Percentiles rank a stretch among this genome's conserved stretches.
Evolutionary conservation across 2,329 filamentous ascomycete genomes (phyloP).

Genomic region (Penicillium sp.): DNA sequence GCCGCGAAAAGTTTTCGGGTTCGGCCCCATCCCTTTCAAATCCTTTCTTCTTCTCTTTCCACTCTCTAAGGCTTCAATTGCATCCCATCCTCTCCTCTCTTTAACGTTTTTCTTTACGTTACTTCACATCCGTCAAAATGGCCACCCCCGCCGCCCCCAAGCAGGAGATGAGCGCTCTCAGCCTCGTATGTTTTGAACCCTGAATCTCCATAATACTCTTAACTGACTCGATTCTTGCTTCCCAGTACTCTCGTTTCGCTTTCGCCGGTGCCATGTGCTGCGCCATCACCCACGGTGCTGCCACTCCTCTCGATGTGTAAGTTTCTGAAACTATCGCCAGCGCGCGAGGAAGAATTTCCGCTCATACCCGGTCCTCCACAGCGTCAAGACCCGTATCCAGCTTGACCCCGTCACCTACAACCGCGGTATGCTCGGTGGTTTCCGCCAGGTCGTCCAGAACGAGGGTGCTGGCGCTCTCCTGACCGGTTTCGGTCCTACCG

Average conservation of each 20-base stretch:
- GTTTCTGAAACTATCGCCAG: constrained; percentile 36
- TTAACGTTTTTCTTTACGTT: constrained; percentile 11
- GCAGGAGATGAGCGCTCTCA: constrained; percentile 53
- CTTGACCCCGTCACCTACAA: constrained; percentile 85
- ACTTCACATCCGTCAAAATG: constrained; percentile 29
- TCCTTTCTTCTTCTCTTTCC: constrained; percentile 15
- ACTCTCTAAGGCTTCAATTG: constrained; percentile 13
- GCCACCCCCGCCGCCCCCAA: constrained; percentile 40
- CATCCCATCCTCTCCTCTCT: constrained; percentile 11
- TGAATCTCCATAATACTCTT: constrained; percentile 42
- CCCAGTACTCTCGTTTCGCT: constrained; percentile 67
- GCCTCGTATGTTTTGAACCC: constrained; percentile 41
- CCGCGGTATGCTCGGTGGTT: constrained; percentile 74
- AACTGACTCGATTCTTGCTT: background rate
- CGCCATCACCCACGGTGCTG: constrained; percentile 89
- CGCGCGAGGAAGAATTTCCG: background rate
- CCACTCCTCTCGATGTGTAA: constrained; percentile 99
- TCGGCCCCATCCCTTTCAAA: constrained; percentile 25
- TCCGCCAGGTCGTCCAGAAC: constrained; percentile 72
- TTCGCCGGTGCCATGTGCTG: constrained; percentile 97
- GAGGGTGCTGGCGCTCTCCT: constrained; percentile 80
- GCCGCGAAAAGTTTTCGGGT: constrained; percentile 30
- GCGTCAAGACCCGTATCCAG: constrained; percentile 93
- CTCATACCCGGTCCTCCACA: constrained; percentile 31
- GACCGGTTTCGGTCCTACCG: constrained; percentile 77